Conservation (phyloP, 495 filamentous ascomycete species). For the Penicillium pulvis region DNA sequence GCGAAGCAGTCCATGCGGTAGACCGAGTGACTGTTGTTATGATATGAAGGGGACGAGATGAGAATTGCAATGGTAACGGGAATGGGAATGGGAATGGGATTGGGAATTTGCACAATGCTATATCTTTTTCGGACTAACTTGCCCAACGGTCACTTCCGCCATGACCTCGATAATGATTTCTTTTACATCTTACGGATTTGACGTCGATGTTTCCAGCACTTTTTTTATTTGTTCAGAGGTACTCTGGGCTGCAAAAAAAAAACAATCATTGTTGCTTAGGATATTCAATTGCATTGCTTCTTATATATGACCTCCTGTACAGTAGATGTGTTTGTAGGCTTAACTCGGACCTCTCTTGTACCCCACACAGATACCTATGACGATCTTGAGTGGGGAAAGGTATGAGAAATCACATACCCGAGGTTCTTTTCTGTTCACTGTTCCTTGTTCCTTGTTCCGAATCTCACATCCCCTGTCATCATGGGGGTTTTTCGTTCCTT, state of each 20-base stretch:
- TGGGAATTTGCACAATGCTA: slow-evolving; percentile 26
- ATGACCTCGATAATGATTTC: slow-evolving; percentile 21
- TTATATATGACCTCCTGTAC: background rate
- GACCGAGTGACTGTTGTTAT: slow-evolving; percentile 4
- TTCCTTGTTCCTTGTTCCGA: background rate
- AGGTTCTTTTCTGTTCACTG: background rate
- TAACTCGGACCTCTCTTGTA: no score
- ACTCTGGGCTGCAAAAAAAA: background rate
- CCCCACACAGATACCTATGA: background rate
- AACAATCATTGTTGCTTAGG: slow-evolving; percentile 7
- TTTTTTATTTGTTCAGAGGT: slow-evolving; percentile 3
- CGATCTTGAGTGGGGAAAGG: background rate
- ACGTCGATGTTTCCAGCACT: background rate
- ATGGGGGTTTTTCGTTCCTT: slow-evolving; percentile 28
- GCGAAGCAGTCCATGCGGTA: slow-evolving; percentile 38
- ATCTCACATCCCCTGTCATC: background rate
- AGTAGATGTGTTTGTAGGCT: no score
- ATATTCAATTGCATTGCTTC: slow-evolving; percentile 6
- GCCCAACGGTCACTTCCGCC: slow-evolving; percentile 17
- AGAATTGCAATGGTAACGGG: background rate
- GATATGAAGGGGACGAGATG: slow-evolving; percentile 14
- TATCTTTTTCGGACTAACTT: slow-evolving; percentile 15
- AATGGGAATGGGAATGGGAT: background rate
- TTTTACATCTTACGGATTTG: slow-evolving; percentile 10
- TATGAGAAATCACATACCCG: background rate